A percentile compares a stretch with the other conserved stretches of the same genome.
These are phyloP conservation scores for Aspergillus baeticus DNA, from an alignment of 495 filamentous ascomycete genomes.

Conservation along the genomic window DNA sequence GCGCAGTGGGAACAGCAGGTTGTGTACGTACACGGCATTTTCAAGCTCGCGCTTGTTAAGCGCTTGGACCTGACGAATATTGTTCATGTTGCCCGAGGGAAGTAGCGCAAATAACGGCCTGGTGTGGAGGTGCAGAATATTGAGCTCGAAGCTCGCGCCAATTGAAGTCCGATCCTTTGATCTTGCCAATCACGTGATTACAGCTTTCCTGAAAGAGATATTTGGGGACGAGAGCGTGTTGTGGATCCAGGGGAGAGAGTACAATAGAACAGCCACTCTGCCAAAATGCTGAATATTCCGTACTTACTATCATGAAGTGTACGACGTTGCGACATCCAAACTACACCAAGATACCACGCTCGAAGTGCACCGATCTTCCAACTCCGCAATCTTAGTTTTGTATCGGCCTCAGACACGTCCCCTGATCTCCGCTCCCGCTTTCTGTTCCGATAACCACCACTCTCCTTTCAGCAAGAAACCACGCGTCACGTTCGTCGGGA, in stretches of 20 bases:
- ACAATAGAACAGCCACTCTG: background rate
- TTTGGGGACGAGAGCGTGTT: slow-evolving; percentile 3
- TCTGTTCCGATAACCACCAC: slow-evolving; percentile 12
- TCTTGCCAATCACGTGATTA: background rate
- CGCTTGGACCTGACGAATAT: slow-evolving; percentile 83
- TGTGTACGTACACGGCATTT: slow-evolving; percentile 63
- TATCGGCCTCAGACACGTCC: slow-evolving; percentile 17
- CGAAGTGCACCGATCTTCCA: background rate
- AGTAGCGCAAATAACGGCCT: background rate
- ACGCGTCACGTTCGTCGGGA: slow-evolving; percentile 21
- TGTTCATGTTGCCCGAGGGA: slow-evolving; percentile 64
- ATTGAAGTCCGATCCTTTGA: background rate
- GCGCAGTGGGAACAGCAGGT: background rate
- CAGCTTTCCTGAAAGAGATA: slow-evolving; percentile 4
- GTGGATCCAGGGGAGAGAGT: slow-evolving; percentile 8
- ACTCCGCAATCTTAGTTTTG: background rate
- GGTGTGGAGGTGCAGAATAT: background rate
- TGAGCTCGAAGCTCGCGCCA: background rate
- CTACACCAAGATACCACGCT: background rate
- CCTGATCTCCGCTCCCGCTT: slow-evolving; percentile 22
- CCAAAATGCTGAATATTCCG: background rate
- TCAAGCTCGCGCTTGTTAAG: slow-evolving; percentile 96
- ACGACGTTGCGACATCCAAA: background rate
- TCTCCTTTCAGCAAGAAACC: background rate
- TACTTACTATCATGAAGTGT: background rate